Evolutionary conservation across 306 rosid species (phyloP), one percentile per base, ranked within the genome.

Genomic region (Trifolium repens): DNA sequence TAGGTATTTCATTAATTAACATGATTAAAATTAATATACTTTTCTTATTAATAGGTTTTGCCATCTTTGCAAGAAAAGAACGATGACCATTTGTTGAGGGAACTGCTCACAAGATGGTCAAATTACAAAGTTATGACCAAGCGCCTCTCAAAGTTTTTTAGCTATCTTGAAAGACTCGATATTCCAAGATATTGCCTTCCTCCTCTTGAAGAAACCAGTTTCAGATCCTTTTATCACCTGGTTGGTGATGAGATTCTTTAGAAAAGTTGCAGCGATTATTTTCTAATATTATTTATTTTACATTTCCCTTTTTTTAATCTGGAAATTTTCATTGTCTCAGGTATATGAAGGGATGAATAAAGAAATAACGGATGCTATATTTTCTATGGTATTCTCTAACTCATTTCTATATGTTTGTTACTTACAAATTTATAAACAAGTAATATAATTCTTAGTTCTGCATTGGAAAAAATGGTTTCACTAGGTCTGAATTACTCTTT

Each of bases 281-380:
- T 47, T 14, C 44, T 7, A 9, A 40, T 47, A 14, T 14, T 4
- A 15, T 50, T 50, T 30, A 4, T 30, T 30, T 30, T 3, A 4
- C 34, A 30, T 26, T 57, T 12, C 40, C 7, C 27, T 32, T 14
- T 65, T 17, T 17, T 42, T 16, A 32, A 19, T 15, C 32, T 30
- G 34, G 32, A 27, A 27, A 9, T 62, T 73, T 69, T 78, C 26
- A 78, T 62, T 54, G 70, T 69, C 73, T 84, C 85, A 90, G 93
- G 91, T 92, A 58, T 87, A 84, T 76, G 85, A 74, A 74, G 93
- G 88, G 78, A 78, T 90, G 75, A 90, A 88, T 81, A 78, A 84
- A 49, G 89, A 88, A 81, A 87, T 87, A 43, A 73, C 82, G 68
- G 91, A 81, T 79, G 96, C 89, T 79, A 89, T 92, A 61, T 75